These are phyloP conservation scores for Blastobotrys muscicola DNA, from an alignment of 805 yeast genomes.

Conservation along the genomic window DNA sequence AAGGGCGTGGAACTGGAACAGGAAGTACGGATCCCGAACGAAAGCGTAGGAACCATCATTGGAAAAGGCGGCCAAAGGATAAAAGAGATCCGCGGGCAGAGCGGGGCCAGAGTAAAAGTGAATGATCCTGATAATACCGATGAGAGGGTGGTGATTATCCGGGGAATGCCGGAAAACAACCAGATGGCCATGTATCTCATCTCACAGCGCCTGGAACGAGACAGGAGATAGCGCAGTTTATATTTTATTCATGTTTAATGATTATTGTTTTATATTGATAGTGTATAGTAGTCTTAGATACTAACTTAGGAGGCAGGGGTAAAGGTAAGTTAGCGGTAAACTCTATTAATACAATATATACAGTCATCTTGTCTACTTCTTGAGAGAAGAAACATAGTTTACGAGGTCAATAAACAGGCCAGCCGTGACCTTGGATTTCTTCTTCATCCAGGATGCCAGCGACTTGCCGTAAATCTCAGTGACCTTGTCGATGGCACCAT, in stretches of 20 bases:
- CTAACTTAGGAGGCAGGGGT: too few relatives aligned
- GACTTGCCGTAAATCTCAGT: conserved; percentile 36
- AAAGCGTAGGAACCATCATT: conserved; percentile 66
- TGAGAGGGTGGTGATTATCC: conserved; percentile 51
- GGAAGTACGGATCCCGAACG: conserved; percentile 62
- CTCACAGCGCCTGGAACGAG: conserved; percentile 46
- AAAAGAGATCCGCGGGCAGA: conserved; percentile 57
- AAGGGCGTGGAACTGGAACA: conserved; percentile 18
- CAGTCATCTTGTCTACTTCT: conserved; percentile 24
- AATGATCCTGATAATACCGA: conserved; percentile 38
- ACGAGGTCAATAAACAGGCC: conserved; percentile 64
- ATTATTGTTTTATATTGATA: neutral
- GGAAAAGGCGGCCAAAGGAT: conserved; percentile 77
- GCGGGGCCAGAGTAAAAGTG: conserved; percentile 64
- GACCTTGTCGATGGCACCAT: conserved; percentile 42
- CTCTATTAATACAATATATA: conserved; percentile 5
- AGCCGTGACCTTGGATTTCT: conserved; percentile 40
- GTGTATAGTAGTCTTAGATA: conserved; percentile 14
- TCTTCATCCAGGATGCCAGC: conserved; percentile 51
- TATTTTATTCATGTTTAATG: neutral
- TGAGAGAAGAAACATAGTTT: conserved; percentile 62
- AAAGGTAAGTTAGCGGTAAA: neutral
- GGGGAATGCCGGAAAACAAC: conserved; percentile 58
- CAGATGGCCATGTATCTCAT: conserved; percentile 66
- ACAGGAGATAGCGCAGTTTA: conserved; percentile 21